Conservation (phyloP, 768 basidiomycete genomes). For the Mycena amicta region DNA sequence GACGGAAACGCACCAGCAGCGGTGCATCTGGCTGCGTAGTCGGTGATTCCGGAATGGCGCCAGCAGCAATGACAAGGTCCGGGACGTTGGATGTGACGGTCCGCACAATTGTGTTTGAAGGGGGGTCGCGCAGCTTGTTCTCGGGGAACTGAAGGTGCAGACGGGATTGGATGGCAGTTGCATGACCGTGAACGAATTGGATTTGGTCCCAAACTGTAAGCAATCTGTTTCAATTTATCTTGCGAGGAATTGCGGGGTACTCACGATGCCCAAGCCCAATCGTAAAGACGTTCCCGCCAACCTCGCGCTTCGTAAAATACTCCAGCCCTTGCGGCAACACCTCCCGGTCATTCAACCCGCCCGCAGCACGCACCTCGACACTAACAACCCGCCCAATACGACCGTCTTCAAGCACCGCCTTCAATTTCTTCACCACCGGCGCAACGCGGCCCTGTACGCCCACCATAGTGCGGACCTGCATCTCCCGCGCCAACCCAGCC, state of each 20-base stretch:
- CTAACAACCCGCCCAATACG: conserved; percentile 16
- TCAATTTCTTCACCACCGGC: conserved; percentile 8
- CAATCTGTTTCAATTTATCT: conserved; percentile 5
- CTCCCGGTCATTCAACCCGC: conserved; percentile 4
- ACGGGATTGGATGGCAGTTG: background rate
- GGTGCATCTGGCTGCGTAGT: conserved; percentile 16
- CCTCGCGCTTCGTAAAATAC: conserved; percentile 11
- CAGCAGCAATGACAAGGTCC: conserved; percentile 22
- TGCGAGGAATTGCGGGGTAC: background rate
- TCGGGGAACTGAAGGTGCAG: conserved; percentile 13
- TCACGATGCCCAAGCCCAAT: conserved; percentile 14
- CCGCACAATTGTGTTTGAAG: conserved; percentile 13
- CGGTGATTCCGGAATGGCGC: conserved; percentile 7
- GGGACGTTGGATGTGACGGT: conserved; percentile 11
- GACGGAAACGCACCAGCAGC: conserved; percentile 16
- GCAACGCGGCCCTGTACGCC: conserved; percentile 26
- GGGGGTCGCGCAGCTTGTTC: conserved; percentile 13
- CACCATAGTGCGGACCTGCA: conserved; percentile 20
- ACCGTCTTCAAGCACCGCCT: conserved; percentile 17
- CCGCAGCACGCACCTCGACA: conserved; percentile 1
- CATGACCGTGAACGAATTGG: conserved; percentile 21
- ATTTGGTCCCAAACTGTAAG: conserved; percentile 19
- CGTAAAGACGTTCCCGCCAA: conserved; percentile 11
- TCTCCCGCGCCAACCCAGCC: conserved; percentile 15
- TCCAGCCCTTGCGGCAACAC: background rate